Evolutionary conservation across 139 green algal genomes (phyloP).

Genomic region (Marvania coccoides): DNA sequence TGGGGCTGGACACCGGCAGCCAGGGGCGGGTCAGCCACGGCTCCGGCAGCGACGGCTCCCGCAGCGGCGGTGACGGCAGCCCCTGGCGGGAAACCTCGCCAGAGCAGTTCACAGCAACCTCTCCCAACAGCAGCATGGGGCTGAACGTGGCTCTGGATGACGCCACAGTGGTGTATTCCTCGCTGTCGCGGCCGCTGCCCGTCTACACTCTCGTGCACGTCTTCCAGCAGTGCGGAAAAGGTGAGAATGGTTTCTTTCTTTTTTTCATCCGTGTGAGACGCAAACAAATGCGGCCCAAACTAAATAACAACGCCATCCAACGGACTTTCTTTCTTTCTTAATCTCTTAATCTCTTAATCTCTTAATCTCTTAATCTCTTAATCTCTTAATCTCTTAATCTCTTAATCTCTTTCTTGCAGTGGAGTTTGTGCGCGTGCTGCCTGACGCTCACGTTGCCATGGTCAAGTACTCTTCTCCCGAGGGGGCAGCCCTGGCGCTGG

Average conservation of each 20-base stretch:
- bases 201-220: conserved; percentile 44
- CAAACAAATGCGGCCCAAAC: no score
- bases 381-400: background rate
- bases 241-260: no score
- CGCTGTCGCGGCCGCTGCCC: conserved; percentile 35
- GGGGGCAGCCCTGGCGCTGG: conserved; percentile 26
- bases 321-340: background rate
- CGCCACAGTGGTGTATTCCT: conserved; percentile 26
- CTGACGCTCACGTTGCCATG: conserved; percentile 34
- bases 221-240: conserved; percentile 33
- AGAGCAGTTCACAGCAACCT: background rate
- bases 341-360: background rate
- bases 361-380: background rate
- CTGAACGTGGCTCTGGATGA: background rate
- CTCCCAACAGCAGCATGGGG: background rate
- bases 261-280: no score
- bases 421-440: conserved; percentile 30
- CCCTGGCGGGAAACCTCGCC: background rate
- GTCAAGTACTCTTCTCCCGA: conserved; percentile 34
- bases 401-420: conserved; percentile 3
- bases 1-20: background rate
- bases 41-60: background rate
- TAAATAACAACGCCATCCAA: no score
- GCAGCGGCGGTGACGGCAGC: background rate
- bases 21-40: background rate